phyloP scores from a whole-genome alignment of 208 protist species.

The Acanthamoeba divionensis region DNA sequence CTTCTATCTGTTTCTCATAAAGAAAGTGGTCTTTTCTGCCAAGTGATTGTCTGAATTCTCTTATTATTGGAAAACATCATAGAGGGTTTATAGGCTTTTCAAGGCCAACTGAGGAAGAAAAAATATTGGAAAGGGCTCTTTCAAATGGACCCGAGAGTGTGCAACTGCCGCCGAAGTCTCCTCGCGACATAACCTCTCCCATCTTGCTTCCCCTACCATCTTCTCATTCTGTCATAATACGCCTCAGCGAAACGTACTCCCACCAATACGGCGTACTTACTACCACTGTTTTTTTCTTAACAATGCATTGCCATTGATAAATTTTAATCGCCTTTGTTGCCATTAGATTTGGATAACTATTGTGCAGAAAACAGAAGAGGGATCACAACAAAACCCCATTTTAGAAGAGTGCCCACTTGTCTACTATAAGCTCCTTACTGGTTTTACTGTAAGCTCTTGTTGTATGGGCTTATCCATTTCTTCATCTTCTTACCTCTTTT shows the following conservation, averaged over 20 bases:
- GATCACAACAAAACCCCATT: not conserved
- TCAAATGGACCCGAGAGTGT: too few relatives aligned
- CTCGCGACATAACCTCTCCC: not conserved
- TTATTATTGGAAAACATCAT: not conserved
- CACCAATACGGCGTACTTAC: not conserved
- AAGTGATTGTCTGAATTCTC: not conserved
- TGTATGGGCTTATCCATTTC: not conserved
- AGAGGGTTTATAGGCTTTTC: conserved; percentile 10
- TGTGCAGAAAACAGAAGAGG: not conserved
- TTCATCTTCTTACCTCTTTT: not conserved
- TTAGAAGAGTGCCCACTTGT: not conserved
- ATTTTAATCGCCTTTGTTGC: not conserved
- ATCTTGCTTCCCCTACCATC: not conserved
- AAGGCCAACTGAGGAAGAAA: not conserved
- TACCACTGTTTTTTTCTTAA: not conserved
- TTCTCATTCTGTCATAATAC: not conserved
- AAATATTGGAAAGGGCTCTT: not conserved
- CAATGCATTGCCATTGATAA: not conserved
- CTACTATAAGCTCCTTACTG: conserved; percentile 17
- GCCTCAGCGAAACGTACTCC: conserved; percentile 21
- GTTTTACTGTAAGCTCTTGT: not conserved
- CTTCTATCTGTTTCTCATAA: not conserved
- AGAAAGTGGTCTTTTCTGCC: not conserved
- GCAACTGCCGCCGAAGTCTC: too few relatives aligned
- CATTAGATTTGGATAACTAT: conserved; percentile 25